Percentiles rank a stretch among this genome's conserved stretches.
Evolutionary conservation across 768 basidiomycete genomes (phyloP).

Genomic region (Tylopilus balloui): DNA sequence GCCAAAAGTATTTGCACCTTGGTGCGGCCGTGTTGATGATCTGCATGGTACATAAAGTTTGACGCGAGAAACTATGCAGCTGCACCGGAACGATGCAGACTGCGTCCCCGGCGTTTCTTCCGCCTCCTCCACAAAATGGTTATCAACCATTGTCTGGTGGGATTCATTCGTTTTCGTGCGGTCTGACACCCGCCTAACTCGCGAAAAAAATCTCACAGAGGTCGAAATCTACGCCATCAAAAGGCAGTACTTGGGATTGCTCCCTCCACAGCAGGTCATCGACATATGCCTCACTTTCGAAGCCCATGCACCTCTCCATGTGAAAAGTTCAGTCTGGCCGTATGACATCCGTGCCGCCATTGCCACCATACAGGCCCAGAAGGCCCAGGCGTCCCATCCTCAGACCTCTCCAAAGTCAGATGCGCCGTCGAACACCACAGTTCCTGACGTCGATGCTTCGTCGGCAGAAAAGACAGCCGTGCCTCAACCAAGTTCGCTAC

Average conservation of each 20-base stretch:
- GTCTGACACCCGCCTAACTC: constrained; percentile 12
- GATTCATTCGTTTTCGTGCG: constrained; percentile 24
- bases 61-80: constrained; percentile 71
- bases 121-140: constrained; percentile 34
- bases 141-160: constrained; percentile 36
- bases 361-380: constrained; percentile 40
- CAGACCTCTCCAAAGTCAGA: constrained; percentile 13
- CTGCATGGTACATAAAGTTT: constrained; percentile 46
- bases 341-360: constrained; percentile 63
- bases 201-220: constrained; percentile 33
- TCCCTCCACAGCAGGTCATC: constrained; percentile 68
- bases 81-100: constrained; percentile 59
- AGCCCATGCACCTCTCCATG: constrained; percentile 58
- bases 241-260: constrained; percentile 62
- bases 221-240: constrained; percentile 55
- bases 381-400: constrained; percentile 22
- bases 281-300: constrained; percentile 76
- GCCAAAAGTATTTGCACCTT: constrained; percentile 7
- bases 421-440: constrained; percentile 9
- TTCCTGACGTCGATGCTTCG: constrained; percentile 8
- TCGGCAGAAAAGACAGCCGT: constrained; percentile 14
- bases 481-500: constrained; percentile 18
- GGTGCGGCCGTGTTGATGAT: neutral
- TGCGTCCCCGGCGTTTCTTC: constrained; percentile 35
- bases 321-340: constrained; percentile 71